Base-by-base conservation (phyloP, 441 rosid genomes). In the Isatis lusitanica region DNA sequence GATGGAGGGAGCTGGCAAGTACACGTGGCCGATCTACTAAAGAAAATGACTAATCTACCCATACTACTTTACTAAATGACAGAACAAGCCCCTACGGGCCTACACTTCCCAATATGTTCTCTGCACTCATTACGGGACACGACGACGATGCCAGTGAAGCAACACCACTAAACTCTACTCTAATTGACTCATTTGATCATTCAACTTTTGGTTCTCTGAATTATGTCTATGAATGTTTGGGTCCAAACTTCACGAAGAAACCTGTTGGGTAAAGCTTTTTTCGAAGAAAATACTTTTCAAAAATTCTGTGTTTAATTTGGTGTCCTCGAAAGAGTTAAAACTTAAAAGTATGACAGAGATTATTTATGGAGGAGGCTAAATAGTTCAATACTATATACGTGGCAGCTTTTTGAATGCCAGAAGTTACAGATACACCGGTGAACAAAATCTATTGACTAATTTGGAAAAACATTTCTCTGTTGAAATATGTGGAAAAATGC, bases 31-130 rank as follows among this genome's bases (percentile, higher is more conserved):
- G 1, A 55, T 36, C 48, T 24, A 7, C 21, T 16, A 2, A 2
- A 0, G 3, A 13, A 60, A 60, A 39, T 73, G 87, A 83, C 89
- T 67, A 40, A 73, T 63, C 33, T 81, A 52, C 73, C 86, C 85
- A 76, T 79, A 43, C 52, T 16, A 63, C 43, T 71, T 7, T 66
- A 55, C 7, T 69, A 57, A 65, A 70, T 48, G 58, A 72, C 79
- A 76, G 78, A 74, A 47, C 80, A 53, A 72, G 68, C 80, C 72
- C 66, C 26, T 33, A 15, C 31, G 66, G 33, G 3, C 75, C 72
- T 71, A 65, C 77, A 51, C 15, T 72, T 69, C 46, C 76, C 58
- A 26, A 21, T 66, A 42, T 51, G 52, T 78, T 74, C 66, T 74
- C 67, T 62, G 68, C 80, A 82, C 79, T 75, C 56, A 82, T 74